phyloP scores from a whole-genome alignment of 1,284 basidiomycete genomes.

The Microbotryum saponariae region DNA sequence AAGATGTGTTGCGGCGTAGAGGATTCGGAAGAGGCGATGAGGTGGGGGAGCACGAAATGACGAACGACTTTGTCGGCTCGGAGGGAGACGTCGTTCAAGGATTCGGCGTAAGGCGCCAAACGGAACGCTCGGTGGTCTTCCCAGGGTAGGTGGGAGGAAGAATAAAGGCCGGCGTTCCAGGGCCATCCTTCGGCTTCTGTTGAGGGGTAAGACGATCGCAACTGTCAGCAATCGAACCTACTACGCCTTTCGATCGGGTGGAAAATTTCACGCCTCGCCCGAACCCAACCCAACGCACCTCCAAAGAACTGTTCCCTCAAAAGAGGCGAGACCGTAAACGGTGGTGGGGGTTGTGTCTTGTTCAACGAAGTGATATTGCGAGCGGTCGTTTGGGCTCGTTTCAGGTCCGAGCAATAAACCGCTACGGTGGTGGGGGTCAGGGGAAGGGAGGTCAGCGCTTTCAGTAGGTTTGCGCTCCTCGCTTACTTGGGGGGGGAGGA shows the following conservation, averaged over 20 bases:
- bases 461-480: too few relatives aligned
- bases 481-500: not conserved
- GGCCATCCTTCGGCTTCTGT: conserved; percentile 12
- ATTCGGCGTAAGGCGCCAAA: conserved; percentile 51
- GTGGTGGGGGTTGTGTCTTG: conserved; percentile 49
- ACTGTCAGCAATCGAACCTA: not conserved
- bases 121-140: conserved; percentile 48
- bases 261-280: conserved; percentile 49
- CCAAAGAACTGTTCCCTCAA: conserved; percentile 54
- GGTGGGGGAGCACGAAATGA: conserved; percentile 55
- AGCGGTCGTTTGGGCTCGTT: conserved; percentile 67
- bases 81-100: conserved; percentile 56
- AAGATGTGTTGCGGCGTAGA: conserved; percentile 51
- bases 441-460: not conserved
- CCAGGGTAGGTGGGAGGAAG: conserved; percentile 28
- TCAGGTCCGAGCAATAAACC: conserved; percentile 71
- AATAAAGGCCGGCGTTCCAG: conserved; percentile 32
- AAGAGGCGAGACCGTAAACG: conserved; percentile 47
- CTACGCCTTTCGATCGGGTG: not conserved
- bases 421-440: conserved; percentile 34
- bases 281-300: conserved; percentile 42
- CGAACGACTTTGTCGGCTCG: conserved; percentile 57
- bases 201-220: not conserved
- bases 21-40: conserved; percentile 36
- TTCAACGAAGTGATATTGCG: conserved; percentile 49